Conservation (phyloP, 495 filamentous ascomycete genomes). For the Lasiosphaeria ovina region DNA sequence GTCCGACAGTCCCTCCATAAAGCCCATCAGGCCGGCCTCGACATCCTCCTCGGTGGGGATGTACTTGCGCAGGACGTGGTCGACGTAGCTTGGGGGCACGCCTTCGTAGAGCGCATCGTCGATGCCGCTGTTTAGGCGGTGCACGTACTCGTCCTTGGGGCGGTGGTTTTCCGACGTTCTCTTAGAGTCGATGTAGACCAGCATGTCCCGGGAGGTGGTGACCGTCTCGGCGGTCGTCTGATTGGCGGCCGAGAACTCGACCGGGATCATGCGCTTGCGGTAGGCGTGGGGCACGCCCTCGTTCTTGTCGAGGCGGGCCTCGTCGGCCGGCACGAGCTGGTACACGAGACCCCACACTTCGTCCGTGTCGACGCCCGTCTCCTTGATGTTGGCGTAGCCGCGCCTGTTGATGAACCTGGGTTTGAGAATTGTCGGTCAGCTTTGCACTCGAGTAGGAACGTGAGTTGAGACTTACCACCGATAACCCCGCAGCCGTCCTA, state of each 20-base stretch:
- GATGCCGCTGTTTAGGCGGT: conserved; percentile 40
- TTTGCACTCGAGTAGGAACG: not conserved
- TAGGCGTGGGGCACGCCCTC: conserved; percentile 41
- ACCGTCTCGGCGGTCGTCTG: not conserved
- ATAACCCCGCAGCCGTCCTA: conserved; percentile 38
- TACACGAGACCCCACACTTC: conserved; percentile 45
- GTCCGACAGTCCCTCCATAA: conserved; percentile 13
- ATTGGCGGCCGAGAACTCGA: conserved; percentile 18
- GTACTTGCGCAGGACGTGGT: conserved; percentile 24
- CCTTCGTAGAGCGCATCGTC: conserved; percentile 34
- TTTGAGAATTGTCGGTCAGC: not conserved
- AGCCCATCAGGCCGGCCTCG: conserved; percentile 4
- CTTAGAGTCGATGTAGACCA: conserved; percentile 41
- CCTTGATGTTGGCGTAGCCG: conserved; percentile 43
- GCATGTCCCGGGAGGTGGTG: conserved; percentile 11
- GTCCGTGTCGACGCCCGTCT: conserved; percentile 10
- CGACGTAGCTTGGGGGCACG: conserved; percentile 33
- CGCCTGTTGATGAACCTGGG: conserved; percentile 40
- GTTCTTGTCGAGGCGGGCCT: conserved; percentile 31
- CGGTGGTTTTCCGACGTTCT: conserved; percentile 9
- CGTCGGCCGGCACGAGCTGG: conserved; percentile 31
- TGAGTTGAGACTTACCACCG: conserved; percentile 18
- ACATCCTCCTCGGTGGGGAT: conserved; percentile 19
- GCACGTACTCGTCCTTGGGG: conserved; percentile 36
- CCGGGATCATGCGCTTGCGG: conserved; percentile 29